These are phyloP conservation scores for Apiosordaria backusii DNA, from an alignment of 495 filamentous ascomycete genomes.

Conservation along the genomic window DNA sequence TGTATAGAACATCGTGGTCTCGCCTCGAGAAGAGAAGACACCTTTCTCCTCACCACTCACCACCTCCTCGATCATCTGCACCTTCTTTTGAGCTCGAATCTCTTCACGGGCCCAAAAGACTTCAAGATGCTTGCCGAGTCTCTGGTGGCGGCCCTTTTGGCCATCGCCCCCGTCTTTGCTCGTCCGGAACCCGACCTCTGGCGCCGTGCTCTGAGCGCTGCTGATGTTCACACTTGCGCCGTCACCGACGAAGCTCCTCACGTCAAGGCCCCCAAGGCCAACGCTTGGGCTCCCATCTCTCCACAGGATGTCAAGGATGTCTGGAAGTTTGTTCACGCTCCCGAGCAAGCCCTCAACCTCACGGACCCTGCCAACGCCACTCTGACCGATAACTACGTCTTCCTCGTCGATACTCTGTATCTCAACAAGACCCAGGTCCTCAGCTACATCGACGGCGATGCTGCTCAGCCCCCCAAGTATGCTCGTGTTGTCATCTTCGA, in stretches of 20 bases:
- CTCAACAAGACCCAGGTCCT: constrained; percentile 53
- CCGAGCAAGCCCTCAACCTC: constrained; percentile 30
- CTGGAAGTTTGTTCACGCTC: constrained; percentile 32
- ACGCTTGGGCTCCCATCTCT: constrained; percentile 32
- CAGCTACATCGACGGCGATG: constrained; percentile 44
- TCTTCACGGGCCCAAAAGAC: neutral
- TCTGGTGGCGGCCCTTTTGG: constrained; percentile 15
- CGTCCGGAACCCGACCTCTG: constrained; percentile 19
- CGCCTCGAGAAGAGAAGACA: neutral
- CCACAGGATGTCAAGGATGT: constrained; percentile 28
- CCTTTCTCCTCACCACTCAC: neutral
- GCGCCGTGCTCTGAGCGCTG: constrained; percentile 10
- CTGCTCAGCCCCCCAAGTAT: constrained; percentile 40
- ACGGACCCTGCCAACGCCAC: constrained; percentile 25
- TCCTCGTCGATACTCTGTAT: constrained; percentile 46
- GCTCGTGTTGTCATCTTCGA: constrained; percentile 47
- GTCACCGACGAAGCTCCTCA: constrained; percentile 18
- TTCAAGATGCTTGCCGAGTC: constrained; percentile 14
- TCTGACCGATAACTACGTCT: constrained; percentile 36
- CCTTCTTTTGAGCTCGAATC: neutral
- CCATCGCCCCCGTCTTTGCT: constrained; percentile 11
- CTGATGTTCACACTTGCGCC: constrained; percentile 11
- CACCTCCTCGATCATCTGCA: neutral
- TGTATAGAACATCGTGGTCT: neutral
- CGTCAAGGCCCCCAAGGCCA: constrained; percentile 28